Evolutionary conservation across 2,329 filamentous ascomycete genomes (phyloP), one percentile per base, ranked within the genome.

Genomic region (Alternaria consortialis): DNA sequence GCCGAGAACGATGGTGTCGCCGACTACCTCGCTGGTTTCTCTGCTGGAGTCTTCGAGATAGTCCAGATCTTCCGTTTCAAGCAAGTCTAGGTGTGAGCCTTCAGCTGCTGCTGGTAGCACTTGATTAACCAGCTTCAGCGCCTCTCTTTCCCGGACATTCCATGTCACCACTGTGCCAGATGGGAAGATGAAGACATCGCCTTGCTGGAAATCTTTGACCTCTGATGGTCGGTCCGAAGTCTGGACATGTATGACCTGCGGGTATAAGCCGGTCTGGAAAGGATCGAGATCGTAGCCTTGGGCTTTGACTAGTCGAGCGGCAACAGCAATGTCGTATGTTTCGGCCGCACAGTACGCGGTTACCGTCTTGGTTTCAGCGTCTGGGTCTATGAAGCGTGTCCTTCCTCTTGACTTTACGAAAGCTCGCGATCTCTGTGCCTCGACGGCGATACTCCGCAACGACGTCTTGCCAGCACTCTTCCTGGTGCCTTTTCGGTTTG

Each of bases 141-240:
- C 90, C 17, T 93, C 87, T 58, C 90, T 88, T 62, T 93, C 87
- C 1, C 92, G 90, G 1, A 97, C 84, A 5, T 92, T 91, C 95
- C 95, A 99, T 25, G 92, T 90, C 6, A 98, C 95, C 7, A 98
- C 86, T 12, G 94, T 97, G 11, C 95, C 95, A 0, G 94, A 97
- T 8, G 94, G 93, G 68, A 99, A 99, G 58, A 99, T 90, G 75
- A 98, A 98, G 52, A 98, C 88, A 80, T 99, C 95, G 34, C 93
- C 94, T 50, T 74, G 73, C 37, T 74, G 87, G 86, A 78, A 73
- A 83, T 83, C 56, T 81, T 83, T 77, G 51, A 79, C 73, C 59
- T 77, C 75, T 17, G 74, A 69, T 7, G 77, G 69, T 52, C 76
- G 70, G 48, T 80, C 80, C 0, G 76, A 77, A 7, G 80, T 81